phyloP scores from a whole-genome alignment of 78 protist species.

The Dictyostelium intermedium region DNA sequence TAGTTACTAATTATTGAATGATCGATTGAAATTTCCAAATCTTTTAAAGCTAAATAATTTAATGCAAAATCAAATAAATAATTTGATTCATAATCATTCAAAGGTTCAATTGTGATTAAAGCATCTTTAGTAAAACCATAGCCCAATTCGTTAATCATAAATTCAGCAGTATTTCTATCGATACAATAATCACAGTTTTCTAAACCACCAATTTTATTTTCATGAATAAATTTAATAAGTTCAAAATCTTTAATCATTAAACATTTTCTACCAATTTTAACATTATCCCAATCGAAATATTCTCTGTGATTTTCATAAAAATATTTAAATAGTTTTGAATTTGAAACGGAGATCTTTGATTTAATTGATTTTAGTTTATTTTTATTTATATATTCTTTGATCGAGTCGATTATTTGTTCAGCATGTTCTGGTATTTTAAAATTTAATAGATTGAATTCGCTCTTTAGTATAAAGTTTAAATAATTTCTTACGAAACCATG shows the following conservation, averaged over 20 bases:
- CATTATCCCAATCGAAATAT: not conserved
- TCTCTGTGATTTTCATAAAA: not conserved
- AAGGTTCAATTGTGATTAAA: not conserved
- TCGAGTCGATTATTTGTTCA: not conserved
- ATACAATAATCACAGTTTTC: not conserved
- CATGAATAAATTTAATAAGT: not conserved
- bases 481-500: not conserved
- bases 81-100: not conserved
- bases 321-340: not conserved
- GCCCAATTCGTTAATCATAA: not conserved
- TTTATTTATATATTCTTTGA: not conserved
- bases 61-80: not conserved
- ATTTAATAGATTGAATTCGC: not conserved
- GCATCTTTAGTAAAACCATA: not conserved
- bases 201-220: not conserved
- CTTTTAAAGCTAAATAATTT: not conserved
- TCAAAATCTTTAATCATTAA: not conserved
- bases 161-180: not conserved
- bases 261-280: not conserved
- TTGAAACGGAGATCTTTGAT: not conserved
- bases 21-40: not conserved
- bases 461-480: not conserved
- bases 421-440: not conserved
- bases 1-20: not conserved
- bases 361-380: not conserved